phyloP scores from a whole-genome alignment of 225 moss, liverwort and hornwort species.

The Rhytidiadelphus loreus region DNA sequence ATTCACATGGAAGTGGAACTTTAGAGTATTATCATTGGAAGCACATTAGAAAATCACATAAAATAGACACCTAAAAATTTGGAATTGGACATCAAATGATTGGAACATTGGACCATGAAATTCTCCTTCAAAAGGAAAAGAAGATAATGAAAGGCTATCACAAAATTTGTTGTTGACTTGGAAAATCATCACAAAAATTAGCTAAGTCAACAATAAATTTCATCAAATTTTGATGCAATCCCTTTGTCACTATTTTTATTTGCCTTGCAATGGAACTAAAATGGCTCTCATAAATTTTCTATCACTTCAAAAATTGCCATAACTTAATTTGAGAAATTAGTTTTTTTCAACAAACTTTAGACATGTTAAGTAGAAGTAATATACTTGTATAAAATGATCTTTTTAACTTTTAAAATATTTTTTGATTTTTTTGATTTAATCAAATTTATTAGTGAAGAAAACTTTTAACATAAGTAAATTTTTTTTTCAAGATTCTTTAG shows the following conservation, averaged over 20 bases:
- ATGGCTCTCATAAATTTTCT: not conserved
- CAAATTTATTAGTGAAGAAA: not conserved
- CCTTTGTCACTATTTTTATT: not conserved
- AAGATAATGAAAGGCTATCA: too few species aligned
- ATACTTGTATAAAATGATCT: not conserved
- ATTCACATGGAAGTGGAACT: rapidly evolving
- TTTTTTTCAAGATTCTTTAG: not conserved
- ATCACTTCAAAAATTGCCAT: not conserved
- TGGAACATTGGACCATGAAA: rapidly evolving
- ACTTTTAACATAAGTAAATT: not conserved
- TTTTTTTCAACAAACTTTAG: not conserved
- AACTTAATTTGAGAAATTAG: not conserved
- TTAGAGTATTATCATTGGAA: too few species aligned
- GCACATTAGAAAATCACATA: too few species aligned
- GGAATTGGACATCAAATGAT: not conserved
- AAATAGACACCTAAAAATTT: not conserved
- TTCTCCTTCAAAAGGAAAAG: too few species aligned
- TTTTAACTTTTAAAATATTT: too few species aligned
- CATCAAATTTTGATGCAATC: not conserved
- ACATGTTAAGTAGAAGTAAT: not conserved
- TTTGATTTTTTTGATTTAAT: not conserved
- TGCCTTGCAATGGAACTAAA: not conserved
- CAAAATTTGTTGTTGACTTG: not conserved
- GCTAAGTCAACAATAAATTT: not conserved
- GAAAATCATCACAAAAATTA: not conserved